Conservation (phyloP, 2,329 filamentous ascomycete species). For the Hortaea sp. region DNA sequence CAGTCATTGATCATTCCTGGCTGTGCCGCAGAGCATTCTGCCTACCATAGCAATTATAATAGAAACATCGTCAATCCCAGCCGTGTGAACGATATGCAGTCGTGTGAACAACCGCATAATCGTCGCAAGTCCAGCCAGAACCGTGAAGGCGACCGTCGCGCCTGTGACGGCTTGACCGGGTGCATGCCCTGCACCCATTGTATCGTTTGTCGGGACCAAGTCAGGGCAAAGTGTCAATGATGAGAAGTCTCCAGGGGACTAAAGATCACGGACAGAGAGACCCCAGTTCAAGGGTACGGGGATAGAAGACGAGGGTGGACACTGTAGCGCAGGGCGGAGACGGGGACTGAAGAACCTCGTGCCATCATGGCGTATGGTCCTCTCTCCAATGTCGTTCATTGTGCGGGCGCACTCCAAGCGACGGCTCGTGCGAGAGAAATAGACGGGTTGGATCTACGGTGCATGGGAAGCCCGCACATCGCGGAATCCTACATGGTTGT, state of each 20-base stretch:
- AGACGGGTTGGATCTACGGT: too few species aligned
- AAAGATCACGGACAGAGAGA: too few species aligned
- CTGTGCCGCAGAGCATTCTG: neutral
- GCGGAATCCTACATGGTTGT: too few species aligned
- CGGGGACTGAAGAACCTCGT: too few species aligned
- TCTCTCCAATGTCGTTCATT: too few species aligned
- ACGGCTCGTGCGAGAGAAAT: too few species aligned
- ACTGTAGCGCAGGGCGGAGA: too few species aligned
- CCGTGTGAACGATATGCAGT: slow-evolving; percentile 12
- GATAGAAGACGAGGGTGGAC: too few species aligned
- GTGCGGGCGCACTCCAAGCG: too few species aligned
- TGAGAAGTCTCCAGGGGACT: neutral
- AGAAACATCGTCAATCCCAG: slow-evolving; percentile 17
- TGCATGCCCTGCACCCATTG: slow-evolving; percentile 11
- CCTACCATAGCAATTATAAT: slow-evolving; percentile 9
- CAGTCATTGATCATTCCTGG: neutral
- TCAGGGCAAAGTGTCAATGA: neutral
- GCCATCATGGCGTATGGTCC: too few species aligned
- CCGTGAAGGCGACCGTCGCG: slow-evolving; percentile 16
- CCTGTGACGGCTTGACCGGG: slow-evolving; percentile 16
- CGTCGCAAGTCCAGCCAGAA: slow-evolving; percentile 13
- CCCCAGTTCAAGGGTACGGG: too few species aligned
- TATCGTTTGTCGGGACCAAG: neutral
- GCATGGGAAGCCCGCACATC: too few species aligned
- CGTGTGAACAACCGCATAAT: slow-evolving; percentile 13